Conservation (phyloP, 352 stramenopile species). For the Phytopythium litorale region DNA sequence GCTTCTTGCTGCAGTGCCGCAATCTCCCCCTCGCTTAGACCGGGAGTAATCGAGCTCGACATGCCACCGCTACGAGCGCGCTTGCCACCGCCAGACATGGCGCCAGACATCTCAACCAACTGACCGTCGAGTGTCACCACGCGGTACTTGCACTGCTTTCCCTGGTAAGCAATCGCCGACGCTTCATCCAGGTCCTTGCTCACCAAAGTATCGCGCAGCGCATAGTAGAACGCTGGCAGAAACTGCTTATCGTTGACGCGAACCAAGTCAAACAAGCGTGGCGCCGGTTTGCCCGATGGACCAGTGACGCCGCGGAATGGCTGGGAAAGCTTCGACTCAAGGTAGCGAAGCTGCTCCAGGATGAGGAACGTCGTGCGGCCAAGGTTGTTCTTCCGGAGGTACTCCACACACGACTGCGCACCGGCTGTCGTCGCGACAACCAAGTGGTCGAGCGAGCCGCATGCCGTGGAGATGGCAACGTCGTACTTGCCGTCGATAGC, state of each 20-base stretch:
- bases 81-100: conserved; percentile 98
- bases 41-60: conserved; percentile 62
- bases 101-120: conserved; percentile 98
- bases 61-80: conserved; percentile 92
- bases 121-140: conserved; percentile 98
- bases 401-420: conserved; percentile 95
- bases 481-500: conserved; percentile 96
- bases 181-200: conserved; percentile 94
- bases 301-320: conserved; percentile 48
- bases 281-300: conserved; percentile 39
- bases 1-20: conserved; percentile 54
- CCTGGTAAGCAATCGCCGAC: conserved; percentile 88
- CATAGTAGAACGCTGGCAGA: conserved; percentile 94
- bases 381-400: conserved; percentile 93
- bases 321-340: conserved; percentile 66
- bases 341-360: conserved; percentile 95
- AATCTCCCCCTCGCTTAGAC: conserved; percentile 62
- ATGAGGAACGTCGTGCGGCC: conserved; percentile 97
- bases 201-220: conserved; percentile 97
- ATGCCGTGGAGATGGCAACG: conserved; percentile 97
- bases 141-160: conserved; percentile 91
- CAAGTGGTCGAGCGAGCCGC: conserved; percentile 94
- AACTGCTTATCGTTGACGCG: conserved; percentile 88
- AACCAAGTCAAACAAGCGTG: conserved; percentile 89
- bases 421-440: conserved; percentile 96